These are phyloP conservation scores for Salix suchowensis DNA, from an alignment of 345 rosid species.

Conservation along the genomic window DNA sequence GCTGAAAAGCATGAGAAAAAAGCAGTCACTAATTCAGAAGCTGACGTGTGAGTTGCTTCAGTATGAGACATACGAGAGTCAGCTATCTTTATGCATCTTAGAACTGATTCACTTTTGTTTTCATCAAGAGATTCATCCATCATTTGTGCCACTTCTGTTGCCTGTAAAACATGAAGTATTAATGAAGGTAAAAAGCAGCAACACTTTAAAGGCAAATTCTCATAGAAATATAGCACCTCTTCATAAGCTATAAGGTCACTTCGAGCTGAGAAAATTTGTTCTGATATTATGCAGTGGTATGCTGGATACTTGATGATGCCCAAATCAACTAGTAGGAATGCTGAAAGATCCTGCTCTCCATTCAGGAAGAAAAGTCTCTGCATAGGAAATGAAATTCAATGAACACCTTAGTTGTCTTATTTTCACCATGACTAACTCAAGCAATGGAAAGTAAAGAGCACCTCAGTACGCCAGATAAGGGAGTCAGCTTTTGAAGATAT, in stretches of 20 bases:
- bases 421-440: background rate
- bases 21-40: conserved; percentile 24
- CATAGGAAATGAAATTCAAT: conserved; percentile 18
- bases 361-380: conserved; percentile 95
- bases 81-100: conserved; percentile 61
- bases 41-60: conserved; percentile 22
- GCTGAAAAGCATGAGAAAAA: conserved; percentile 54
- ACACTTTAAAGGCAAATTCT: background rate
- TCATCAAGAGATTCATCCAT: conserved; percentile 82
- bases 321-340: conserved; percentile 76
- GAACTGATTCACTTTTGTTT: conserved; percentile 43
- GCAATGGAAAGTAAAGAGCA: conserved; percentile 12
- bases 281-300: conserved; percentile 58
- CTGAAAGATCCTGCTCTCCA: conserved; percentile 78
- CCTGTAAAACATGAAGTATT: conserved; percentile 39
- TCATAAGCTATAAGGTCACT: conserved; percentile 70
- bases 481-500: conserved; percentile 56
- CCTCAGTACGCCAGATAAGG: conserved; percentile 89
- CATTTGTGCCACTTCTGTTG: conserved; percentile 83
- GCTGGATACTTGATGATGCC: conserved; percentile 76
- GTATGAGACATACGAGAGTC: conserved; percentile 39
- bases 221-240: conserved; percentile 52
- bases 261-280: conserved; percentile 50
- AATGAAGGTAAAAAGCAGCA: conserved; percentile 12
- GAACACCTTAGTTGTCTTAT: background rate